Evolutionary conservation across 495 filamentous ascomycete species (phyloP).

Genomic region (Hypoxylon lienhwacheense): DNA sequence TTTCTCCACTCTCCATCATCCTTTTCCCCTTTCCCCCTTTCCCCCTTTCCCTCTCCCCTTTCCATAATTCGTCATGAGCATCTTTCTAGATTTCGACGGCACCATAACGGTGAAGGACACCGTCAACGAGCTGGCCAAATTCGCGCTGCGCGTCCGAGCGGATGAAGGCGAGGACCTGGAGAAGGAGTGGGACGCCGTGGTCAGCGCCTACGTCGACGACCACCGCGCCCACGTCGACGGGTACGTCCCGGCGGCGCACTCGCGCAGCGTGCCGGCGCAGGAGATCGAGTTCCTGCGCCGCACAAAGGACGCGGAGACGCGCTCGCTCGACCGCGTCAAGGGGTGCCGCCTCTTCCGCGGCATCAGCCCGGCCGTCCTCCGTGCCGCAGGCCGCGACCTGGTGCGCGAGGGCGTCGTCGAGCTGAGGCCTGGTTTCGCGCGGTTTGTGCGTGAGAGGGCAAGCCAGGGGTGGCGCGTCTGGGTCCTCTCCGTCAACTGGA

Average conservation of each 20-base stretch:
- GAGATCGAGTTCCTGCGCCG: conserved; percentile 46
- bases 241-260: conserved; percentile 33
- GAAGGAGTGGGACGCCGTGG: conserved; percentile 41
- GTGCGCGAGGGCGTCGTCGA: conserved; percentile 31
- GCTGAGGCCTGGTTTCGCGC: conserved; percentile 42
- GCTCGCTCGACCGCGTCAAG: conserved; percentile 41
- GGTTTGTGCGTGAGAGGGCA: conserved; percentile 31
- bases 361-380: conserved; percentile 22
- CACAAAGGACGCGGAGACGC: conserved; percentile 40
- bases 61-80: conserved; percentile 39
- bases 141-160: conserved; percentile 32
- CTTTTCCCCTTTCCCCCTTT: background rate
- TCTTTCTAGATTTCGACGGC: conserved; percentile 55
- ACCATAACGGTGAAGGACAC: conserved; percentile 50
- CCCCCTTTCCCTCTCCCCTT: background rate
- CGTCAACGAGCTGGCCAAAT: conserved; percentile 34
- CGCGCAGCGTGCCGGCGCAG: conserved; percentile 28
- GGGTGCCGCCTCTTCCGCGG: conserved; percentile 41
- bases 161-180: conserved; percentile 32
- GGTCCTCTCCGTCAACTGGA: conserved; percentile 53
- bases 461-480: conserved; percentile 36
- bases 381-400: conserved; percentile 32
- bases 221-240: conserved; percentile 35
- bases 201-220: conserved; percentile 42
- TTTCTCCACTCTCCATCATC: background rate